Evolutionary conservation across 768 basidiomycete species (phyloP).

Genomic region (Tricholoma sp.): DNA sequence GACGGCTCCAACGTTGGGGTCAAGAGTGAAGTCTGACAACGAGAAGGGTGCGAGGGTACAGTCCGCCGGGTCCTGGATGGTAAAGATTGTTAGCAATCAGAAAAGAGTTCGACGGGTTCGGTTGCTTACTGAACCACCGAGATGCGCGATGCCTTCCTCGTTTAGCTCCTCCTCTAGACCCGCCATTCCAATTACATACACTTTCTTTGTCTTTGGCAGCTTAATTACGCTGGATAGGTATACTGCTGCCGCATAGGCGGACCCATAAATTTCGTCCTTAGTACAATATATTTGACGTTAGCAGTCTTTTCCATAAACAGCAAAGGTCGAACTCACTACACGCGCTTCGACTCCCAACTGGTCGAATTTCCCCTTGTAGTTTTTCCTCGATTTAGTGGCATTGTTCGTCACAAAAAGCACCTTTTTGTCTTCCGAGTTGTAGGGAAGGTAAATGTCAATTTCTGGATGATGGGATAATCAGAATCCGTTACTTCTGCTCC

Average conservation of each 20-base stretch:
- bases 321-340: slow-evolving; percentile 50
- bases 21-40: slow-evolving; percentile 63
- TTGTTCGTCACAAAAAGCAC: slow-evolving; percentile 97
- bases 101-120: not conserved
- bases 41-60: slow-evolving; percentile 67
- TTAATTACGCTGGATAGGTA: slow-evolving; percentile 86
- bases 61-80: slow-evolving; percentile 73
- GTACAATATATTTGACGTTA: slow-evolving; percentile 2
- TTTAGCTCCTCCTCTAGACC: slow-evolving; percentile 91
- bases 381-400: slow-evolving; percentile 85
- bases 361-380: slow-evolving; percentile 90
- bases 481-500: slow-evolving; percentile 61
- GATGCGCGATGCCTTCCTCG: slow-evolving; percentile 75
- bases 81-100: not conserved
- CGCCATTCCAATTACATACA: slow-evolving; percentile 90
- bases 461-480: not conserved
- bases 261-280: slow-evolving; percentile 96
- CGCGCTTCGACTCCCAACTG: slow-evolving; percentile 78
- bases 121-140: slow-evolving; percentile 77
- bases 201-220: slow-evolving; percentile 86
- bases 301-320: not conserved
- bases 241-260: slow-evolving; percentile 70
- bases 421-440: slow-evolving; percentile 55
- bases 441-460: no score
- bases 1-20: slow-evolving; percentile 83